Conservation (phyloP, 345 rosid genomes). For the Lepidium didymum region DNA sequence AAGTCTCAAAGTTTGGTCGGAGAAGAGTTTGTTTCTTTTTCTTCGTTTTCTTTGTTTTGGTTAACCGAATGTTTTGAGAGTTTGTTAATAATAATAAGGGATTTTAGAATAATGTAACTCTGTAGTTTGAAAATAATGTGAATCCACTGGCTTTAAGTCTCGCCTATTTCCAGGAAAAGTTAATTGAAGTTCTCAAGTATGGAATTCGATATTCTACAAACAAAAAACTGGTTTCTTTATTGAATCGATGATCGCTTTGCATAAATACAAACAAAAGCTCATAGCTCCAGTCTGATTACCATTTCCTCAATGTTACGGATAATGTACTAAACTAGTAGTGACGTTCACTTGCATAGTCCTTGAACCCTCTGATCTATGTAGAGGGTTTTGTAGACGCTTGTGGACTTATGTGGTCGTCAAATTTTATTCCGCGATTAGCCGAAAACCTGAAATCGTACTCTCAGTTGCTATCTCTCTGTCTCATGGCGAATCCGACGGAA, state of each 20-base stretch:
- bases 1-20: not conserved
- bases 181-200: no score
- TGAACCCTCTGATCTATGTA: not conserved
- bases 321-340: no score
- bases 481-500: slow-evolving; percentile 22
- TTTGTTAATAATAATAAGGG: not conserved
- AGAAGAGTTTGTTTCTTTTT: not conserved
- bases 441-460: not conserved
- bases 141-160: not conserved
- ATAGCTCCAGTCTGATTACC: no score
- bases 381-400: not conserved
- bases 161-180: no score
- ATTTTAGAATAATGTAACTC: slow-evolving; percentile 1
- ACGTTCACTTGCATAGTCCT: no score
- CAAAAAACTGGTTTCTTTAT: no score
- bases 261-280: no score
- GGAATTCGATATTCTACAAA: no score
- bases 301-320: not conserved
- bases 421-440: not conserved
- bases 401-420: slow-evolving; percentile 11
- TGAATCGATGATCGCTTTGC: no score
- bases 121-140: slow-evolving; percentile 2
- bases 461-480: not conserved
- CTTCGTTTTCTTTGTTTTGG: not conserved
- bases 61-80: not conserved